These are phyloP conservation scores for Pythium periplocum DNA, from an alignment of 352 stramenopile genomes.

Conservation along the genomic window DNA sequence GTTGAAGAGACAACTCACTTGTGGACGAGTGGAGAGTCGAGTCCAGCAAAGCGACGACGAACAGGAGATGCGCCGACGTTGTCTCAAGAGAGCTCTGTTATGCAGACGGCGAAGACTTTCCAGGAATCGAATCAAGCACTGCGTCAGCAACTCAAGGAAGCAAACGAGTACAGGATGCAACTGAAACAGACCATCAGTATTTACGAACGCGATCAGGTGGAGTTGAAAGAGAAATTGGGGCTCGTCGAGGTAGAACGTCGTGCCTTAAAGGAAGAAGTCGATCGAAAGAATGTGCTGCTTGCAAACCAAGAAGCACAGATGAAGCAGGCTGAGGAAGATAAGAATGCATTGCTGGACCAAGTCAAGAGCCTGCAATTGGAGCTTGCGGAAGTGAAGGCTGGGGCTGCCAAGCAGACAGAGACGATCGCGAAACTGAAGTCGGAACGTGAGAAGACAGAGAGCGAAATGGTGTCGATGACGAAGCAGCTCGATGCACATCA, in stretches of 20 bases:
- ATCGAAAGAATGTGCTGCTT: slow-evolving; percentile 5
- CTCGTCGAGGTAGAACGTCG: slow-evolving; percentile 1
- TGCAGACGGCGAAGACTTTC: not conserved
- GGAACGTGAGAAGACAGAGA: slow-evolving; percentile 8
- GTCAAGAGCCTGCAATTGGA: slow-evolving; percentile 1
- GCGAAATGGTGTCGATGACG: slow-evolving; percentile 12
- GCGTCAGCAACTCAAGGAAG: slow-evolving; percentile 9
- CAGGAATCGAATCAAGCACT: slow-evolving; percentile 13
- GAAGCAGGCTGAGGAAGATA: not conserved
- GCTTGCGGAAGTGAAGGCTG: not conserved
- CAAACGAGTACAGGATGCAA: slow-evolving; percentile 5
- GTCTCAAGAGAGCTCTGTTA: too few relatives aligned
- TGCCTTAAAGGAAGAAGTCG: slow-evolving; percentile 6
- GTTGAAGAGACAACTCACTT: slow-evolving; percentile 6
- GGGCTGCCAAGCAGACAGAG: not conserved
- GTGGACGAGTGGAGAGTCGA: not conserved
- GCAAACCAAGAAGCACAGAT: slow-evolving; percentile 10
- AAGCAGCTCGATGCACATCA: slow-evolving; percentile 2
- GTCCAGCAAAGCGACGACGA: slow-evolving; percentile 1
- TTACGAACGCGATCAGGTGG: not conserved
- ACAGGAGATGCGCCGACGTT: not conserved
- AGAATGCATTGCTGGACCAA: not conserved
- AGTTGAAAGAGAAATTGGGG: slow-evolving; percentile 10
- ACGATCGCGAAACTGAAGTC: slow-evolving; percentile 1
- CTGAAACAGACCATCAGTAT: slow-evolving; percentile 9